A percentile compares a stretch with the other conserved stretches of the same genome.
These are phyloP conservation scores for Entomortierella parvispora DNA, from an alignment of 192 early-diverging fungal genomes.

Conservation along the genomic window DNA sequence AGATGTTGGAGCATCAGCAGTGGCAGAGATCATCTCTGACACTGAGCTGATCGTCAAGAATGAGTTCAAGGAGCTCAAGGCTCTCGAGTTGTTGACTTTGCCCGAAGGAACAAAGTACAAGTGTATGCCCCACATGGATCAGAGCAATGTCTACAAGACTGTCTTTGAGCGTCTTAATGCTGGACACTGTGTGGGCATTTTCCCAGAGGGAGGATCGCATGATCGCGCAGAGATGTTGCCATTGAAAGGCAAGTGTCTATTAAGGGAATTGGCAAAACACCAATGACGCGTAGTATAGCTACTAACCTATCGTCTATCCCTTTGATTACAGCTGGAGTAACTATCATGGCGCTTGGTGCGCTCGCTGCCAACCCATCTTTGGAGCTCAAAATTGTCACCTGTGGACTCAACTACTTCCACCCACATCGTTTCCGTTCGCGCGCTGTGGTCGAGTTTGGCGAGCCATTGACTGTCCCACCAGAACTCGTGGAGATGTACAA, in stretches of 20 bases:
- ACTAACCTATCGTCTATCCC: background rate
- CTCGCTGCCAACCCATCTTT: slow-evolving; percentile 83
- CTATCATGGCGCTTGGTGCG: slow-evolving; percentile 87
- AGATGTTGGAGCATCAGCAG: slow-evolving; percentile 66
- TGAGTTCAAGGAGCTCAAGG: slow-evolving; percentile 75
- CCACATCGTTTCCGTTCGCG: slow-evolving; percentile 92
- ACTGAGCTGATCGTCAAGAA: slow-evolving; percentile 77
- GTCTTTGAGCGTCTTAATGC: slow-evolving; percentile 81
- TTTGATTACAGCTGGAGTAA: slow-evolving; percentile 67
- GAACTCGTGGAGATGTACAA: slow-evolving; percentile 85
- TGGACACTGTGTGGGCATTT: slow-evolving; percentile 88
- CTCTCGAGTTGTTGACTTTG: slow-evolving; percentile 67
- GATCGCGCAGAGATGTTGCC: slow-evolving; percentile 95
- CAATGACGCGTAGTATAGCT: background rate
- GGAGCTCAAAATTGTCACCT: slow-evolving; percentile 93
- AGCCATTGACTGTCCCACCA: slow-evolving; percentile 79
- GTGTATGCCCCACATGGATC: slow-evolving; percentile 85
- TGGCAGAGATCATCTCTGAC: slow-evolving; percentile 82
- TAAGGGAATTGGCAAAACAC: no score
- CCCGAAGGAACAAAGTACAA: slow-evolving; percentile 67
- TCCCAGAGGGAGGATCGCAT: slow-evolving; percentile 97
- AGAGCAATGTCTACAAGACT: slow-evolving; percentile 80
- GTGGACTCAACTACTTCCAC: slow-evolving; percentile 94
- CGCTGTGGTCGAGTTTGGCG: slow-evolving; percentile 95
- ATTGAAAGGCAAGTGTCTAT: slow-evolving; percentile 72